phyloP scores from a whole-genome alignment of 768 basidiomycete genomes.

The Russula earlei region DNA sequence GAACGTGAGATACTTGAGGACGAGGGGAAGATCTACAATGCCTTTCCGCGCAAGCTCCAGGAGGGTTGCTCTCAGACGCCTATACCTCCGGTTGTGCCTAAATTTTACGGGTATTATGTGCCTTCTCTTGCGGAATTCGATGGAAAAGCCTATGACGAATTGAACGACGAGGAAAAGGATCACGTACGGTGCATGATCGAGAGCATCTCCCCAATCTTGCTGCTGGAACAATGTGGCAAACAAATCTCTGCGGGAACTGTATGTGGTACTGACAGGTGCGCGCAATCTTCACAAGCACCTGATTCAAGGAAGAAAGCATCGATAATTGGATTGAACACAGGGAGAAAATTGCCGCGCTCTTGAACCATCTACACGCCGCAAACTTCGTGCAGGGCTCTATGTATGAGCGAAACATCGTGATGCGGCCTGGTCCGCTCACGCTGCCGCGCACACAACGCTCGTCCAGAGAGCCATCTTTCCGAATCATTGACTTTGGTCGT shows the following conservation, averaged over 20 bases:
- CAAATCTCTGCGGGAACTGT: slow-evolving; percentile 26
- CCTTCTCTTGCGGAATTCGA: slow-evolving; percentile 20
- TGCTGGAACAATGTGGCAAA: slow-evolving; percentile 40
- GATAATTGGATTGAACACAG: background rate
- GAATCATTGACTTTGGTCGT: slow-evolving; percentile 45
- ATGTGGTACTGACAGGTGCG: slow-evolving; percentile 7
- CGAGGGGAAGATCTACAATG: slow-evolving; percentile 39
- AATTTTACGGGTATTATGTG: slow-evolving; percentile 55
- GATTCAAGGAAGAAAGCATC: background rate
- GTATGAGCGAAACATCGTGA: slow-evolving; percentile 35
- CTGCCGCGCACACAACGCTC: slow-evolving; percentile 26
- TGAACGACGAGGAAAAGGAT: background rate
- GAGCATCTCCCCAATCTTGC: slow-evolving; percentile 32
- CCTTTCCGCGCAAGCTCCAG: slow-evolving; percentile 37
- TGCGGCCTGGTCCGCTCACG: slow-evolving; percentile 35
- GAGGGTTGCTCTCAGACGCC: slow-evolving; percentile 42
- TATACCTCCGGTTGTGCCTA: slow-evolving; percentile 44
- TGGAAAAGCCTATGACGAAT: background rate
- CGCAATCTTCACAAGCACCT: background rate
- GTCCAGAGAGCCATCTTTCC: slow-evolving; percentile 29
- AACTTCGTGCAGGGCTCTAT: slow-evolving; percentile 35
- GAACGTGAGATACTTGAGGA: slow-evolving; percentile 20
- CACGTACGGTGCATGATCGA: background rate
- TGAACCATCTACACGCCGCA: slow-evolving; percentile 34
- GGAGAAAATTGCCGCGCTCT: slow-evolving; percentile 27